These are phyloP conservation scores for Blastocrithidia nonstop DNA, from an alignment of 208 protist species.

Conservation along the genomic window DNA sequence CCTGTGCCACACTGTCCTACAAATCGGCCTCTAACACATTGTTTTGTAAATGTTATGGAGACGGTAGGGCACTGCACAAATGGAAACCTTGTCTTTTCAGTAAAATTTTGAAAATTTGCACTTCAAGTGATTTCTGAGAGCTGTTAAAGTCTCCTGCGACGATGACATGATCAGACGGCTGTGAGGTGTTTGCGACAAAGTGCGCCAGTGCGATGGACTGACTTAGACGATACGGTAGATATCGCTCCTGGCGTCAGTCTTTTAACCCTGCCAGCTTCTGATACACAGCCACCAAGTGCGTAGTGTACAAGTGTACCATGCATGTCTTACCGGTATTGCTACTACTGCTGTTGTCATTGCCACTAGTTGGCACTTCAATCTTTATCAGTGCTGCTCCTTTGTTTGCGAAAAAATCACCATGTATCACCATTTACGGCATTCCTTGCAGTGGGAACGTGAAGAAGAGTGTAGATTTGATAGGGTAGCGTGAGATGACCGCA, in stretches of 20 bases:
- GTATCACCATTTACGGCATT: conserved; percentile 66
- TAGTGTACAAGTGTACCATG: conserved; percentile 59
- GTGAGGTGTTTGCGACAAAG: conserved; percentile 57
- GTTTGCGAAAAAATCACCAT: conserved; percentile 84
- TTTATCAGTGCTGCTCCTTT: conserved; percentile 63
- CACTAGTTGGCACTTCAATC: conserved; percentile 32
- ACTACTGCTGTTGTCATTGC: conserved; percentile 1
- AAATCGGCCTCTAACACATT: conserved; percentile 1
- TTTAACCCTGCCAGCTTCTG: conserved; percentile 36
- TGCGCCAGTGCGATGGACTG: conserved; percentile 65
- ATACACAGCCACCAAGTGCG: conserved; percentile 74
- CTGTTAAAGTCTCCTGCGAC: conserved; percentile 81
- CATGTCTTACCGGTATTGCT: conserved; percentile 7
- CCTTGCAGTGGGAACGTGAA: conserved; percentile 70
- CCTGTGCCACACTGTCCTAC: conserved; percentile 6
- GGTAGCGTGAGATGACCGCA: conserved; percentile 71
- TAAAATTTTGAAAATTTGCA: conserved; percentile 62
- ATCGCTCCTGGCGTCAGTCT: conserved; percentile 54
- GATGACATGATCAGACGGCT: conserved; percentile 47
- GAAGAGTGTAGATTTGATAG: conserved; percentile 60
- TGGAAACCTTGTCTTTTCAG: conserved; percentile 49
- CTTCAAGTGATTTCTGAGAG: conserved; percentile 60
- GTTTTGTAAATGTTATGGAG: neutral
- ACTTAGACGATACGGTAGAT: conserved; percentile 61
- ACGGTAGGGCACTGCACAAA: conserved; percentile 49